These are phyloP conservation scores for Vigna hirtella DNA, from an alignment of 306 rosid species.

Conservation along the genomic window DNA sequence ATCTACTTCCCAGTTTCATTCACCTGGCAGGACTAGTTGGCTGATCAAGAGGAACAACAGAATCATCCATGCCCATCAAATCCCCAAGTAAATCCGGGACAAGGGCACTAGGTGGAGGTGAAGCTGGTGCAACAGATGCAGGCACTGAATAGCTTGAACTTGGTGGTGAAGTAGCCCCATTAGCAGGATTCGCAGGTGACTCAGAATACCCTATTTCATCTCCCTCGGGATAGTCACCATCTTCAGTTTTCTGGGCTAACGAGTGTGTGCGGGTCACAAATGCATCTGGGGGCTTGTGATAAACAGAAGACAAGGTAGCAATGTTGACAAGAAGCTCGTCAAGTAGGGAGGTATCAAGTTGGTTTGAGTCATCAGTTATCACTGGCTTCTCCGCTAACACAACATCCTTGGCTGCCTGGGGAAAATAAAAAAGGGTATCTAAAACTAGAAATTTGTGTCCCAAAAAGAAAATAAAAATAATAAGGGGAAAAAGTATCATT, in stretches of 20 bases:
- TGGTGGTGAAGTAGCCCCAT: slow-evolving; percentile 69
- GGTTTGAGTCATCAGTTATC: slow-evolving; percentile 93
- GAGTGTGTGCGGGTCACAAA: slow-evolving; percentile 83
- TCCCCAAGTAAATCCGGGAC: slow-evolving; percentile 97
- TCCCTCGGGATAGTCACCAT: slow-evolving; percentile 88
- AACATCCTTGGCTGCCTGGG: slow-evolving; percentile 99
- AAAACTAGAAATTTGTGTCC: slow-evolving; percentile 3
- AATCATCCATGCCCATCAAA: slow-evolving; percentile 87
- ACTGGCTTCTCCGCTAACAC: slow-evolving; percentile 99
- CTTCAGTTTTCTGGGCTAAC: slow-evolving; percentile 75
- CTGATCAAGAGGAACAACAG: slow-evolving; percentile 78
- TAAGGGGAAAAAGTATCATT: not conserved
- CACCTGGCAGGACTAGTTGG: slow-evolving; percentile 84
- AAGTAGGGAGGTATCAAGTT: slow-evolving; percentile 87
- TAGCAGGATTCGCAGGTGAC: slow-evolving; percentile 64
- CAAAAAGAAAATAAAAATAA: not conserved
- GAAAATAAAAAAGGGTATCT: slow-evolving; percentile 44
- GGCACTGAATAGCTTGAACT: slow-evolving; percentile 61
- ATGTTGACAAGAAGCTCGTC: slow-evolving; percentile 98
- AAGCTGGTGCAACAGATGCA: slow-evolving; percentile 53
- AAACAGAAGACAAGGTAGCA: slow-evolving; percentile 96
- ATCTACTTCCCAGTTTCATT: slow-evolving; percentile 45
- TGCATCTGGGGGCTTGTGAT: slow-evolving; percentile 99
- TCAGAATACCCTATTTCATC: slow-evolving; percentile 81
- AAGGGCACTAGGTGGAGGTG: slow-evolving; percentile 67